phyloP scores from a whole-genome alignment of 2,329 filamentous ascomycete species.

The Sclerotinia trifoliorum region DNA sequence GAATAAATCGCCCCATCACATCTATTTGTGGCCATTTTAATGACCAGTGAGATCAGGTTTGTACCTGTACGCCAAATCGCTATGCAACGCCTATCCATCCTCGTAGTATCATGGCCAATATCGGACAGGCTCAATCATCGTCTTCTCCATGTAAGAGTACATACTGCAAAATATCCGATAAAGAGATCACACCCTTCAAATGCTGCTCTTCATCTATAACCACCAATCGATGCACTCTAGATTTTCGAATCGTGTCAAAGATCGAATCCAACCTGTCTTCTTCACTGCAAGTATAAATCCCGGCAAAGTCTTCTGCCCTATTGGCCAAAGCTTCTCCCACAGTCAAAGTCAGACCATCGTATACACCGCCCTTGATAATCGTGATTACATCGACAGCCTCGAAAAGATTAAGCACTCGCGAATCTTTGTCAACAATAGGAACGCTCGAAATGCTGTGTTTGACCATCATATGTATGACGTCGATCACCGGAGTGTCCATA shows the following conservation, averaged over 20 bases:
- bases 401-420: conserved; percentile 87
- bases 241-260: conserved; percentile 94
- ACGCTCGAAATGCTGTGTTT: conserved; percentile 92
- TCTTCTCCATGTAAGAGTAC: conserved; percentile 65
- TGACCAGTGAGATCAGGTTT: conserved; percentile 23
- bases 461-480: conserved; percentile 92
- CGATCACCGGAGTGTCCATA: conserved; percentile 90
- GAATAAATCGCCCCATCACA: conserved; percentile 17
- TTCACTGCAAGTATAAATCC: conserved; percentile 93
- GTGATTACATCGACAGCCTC: conserved; percentile 97
- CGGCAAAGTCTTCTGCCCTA: conserved; percentile 85
- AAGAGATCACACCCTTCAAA: conserved; percentile 83
- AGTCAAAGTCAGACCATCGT: conserved; percentile 82
- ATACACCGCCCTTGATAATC: conserved; percentile 87
- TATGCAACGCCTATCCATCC: conserved; percentile 40
- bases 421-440: conserved; percentile 80
- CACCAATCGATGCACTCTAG: conserved; percentile 86
- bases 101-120: conserved; percentile 29
- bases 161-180: conserved; percentile 96
- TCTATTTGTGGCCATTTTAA: conserved; percentile 11
- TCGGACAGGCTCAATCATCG: conserved; percentile 32
- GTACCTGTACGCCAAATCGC: conserved; percentile 38
- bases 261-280: conserved; percentile 92
- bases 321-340: conserved; percentile 89
- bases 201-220: conserved; percentile 88